Evolutionary conservation across 1,139 yeast genomes (phyloP).

Genomic region (Candida buenavistaensis): DNA sequence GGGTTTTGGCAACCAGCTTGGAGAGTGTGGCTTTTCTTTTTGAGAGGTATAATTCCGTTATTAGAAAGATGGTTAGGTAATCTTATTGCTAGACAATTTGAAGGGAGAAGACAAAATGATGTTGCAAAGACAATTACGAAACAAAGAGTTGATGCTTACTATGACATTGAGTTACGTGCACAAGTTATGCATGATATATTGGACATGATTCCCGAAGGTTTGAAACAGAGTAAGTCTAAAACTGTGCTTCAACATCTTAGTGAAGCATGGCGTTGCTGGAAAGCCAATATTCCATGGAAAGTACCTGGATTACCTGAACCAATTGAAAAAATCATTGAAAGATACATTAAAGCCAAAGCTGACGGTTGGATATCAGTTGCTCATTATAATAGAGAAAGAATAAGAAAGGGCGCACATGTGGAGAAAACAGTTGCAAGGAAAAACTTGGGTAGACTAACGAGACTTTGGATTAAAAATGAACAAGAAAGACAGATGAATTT

Average conservation of each 20-base stretch:
- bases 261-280: slow-evolving; percentile 99
- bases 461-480: slow-evolving; percentile 90
- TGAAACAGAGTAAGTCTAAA: slow-evolving; percentile 83
- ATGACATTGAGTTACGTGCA: slow-evolving; percentile 89
- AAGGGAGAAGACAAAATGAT: slow-evolving; percentile 91
- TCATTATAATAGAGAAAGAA: slow-evolving; percentile 86
- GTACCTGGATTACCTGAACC: slow-evolving; percentile 97
- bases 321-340: slow-evolving; percentile 77
- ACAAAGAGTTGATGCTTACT: slow-evolving; percentile 92
- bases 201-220: slow-evolving; percentile 96
- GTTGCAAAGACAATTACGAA: slow-evolving; percentile 93
- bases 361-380: slow-evolving; percentile 97
- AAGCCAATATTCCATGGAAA: slow-evolving; percentile 97
- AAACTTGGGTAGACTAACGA: slow-evolving; percentile 85
- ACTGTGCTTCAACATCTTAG: slow-evolving; percentile 90
- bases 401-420: slow-evolving; percentile 82
- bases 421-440: slow-evolving; percentile 94
- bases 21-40: slow-evolving; percentile 93
- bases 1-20: slow-evolving; percentile 99
- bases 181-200: slow-evolving; percentile 94
- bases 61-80: slow-evolving; percentile 96
- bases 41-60: slow-evolving; percentile 91
- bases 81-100: slow-evolving; percentile 87
- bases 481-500: slow-evolving; percentile 84
- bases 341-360: slow-evolving; percentile 92